phyloP scores from a whole-genome alignment of 2,329 filamentous ascomycete species.

The Monosporascus sp. region DNA sequence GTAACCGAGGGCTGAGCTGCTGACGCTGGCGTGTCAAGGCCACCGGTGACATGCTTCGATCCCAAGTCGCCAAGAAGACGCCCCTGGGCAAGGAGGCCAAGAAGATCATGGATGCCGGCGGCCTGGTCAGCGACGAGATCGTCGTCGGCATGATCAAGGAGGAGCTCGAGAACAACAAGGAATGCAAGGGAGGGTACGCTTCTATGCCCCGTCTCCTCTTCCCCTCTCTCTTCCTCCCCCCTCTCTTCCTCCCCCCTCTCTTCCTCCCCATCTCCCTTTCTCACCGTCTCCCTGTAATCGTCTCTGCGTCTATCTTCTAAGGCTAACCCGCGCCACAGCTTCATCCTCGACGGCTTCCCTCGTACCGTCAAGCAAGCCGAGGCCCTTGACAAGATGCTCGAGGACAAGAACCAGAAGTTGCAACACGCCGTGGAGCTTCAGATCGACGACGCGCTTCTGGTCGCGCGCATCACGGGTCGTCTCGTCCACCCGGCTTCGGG shows the following conservation, averaged over 20 bases:
- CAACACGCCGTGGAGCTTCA: conserved; percentile 95
- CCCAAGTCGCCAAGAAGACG: conserved; percentile 97
- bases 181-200: conserved; percentile 92
- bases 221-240: too few relatives aligned
- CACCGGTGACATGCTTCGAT: conserved; percentile 97
- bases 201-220: conserved; percentile 5
- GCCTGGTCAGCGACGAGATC: conserved; percentile 96
- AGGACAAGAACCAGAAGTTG: conserved; percentile 70
- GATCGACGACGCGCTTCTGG: conserved; percentile 90
- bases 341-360: conserved; percentile 98
- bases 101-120: conserved; percentile 99
- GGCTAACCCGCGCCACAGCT: conserved; percentile 49
- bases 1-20: neutral
- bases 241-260: too few relatives aligned
- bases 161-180: conserved; percentile 87
- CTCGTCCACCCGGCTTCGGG: conserved; percentile 93
- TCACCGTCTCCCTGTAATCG: too few relatives aligned
- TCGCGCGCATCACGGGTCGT: conserved; percentile 93
- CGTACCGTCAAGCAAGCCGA: conserved; percentile 94
- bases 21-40: conserved; percentile 50
- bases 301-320: conserved; percentile 1
- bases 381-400: conserved; percentile 89
- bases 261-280: conserved; percentile 1
- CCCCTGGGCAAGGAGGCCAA: conserved; percentile 90
- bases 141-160: conserved; percentile 99